A percentile compares a stretch with the other conserved stretches of the same genome.
phyloP scores from a whole-genome alignment of 2,329 filamentous ascomycete species.

The Sphaerulina musiva region DNA sequence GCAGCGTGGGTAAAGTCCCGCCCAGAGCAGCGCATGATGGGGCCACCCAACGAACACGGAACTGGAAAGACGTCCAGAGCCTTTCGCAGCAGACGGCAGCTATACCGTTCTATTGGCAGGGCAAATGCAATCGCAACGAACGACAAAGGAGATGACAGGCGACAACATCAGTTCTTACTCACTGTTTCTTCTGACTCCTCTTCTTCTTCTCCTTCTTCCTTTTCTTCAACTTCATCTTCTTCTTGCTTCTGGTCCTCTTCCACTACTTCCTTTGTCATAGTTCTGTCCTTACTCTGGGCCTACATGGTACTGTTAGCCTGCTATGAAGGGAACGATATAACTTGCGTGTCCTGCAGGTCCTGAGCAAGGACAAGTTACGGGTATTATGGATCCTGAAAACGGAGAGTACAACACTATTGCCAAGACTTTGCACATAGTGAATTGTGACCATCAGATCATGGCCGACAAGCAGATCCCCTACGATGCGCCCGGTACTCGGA shows the following conservation, averaged over 20 bases:
- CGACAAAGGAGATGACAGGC: neutral
- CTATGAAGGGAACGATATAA: conserved; percentile 5
- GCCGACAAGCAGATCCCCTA: neutral
- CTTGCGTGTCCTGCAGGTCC: neutral
- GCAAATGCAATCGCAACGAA: neutral
- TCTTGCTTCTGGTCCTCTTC: neutral
- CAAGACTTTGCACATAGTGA: neutral
- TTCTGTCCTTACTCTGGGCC: conserved; percentile 7
- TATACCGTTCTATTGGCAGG: neutral
- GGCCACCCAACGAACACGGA: no score
- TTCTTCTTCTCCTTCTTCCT: neutral
- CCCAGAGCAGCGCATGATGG: no score
- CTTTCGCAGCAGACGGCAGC: neutral
- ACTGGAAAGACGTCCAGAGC: no score
- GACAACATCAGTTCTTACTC: neutral
- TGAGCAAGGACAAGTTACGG: neutral
- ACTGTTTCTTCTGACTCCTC: conserved; percentile 6
- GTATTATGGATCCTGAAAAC: neutral
- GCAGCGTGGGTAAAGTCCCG: no score
- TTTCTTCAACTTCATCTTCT: neutral
- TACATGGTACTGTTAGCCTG: conserved; percentile 15
- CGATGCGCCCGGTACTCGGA: neutral
- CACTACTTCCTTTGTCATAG: neutral
- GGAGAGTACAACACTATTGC: neutral
- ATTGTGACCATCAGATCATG: neutral